Percentiles rank a stretch among this genome's conserved stretches.
phyloP scores from a whole-genome alignment of 2,329 filamentous ascomycete species.

The Cadophora sp. region DNA sequence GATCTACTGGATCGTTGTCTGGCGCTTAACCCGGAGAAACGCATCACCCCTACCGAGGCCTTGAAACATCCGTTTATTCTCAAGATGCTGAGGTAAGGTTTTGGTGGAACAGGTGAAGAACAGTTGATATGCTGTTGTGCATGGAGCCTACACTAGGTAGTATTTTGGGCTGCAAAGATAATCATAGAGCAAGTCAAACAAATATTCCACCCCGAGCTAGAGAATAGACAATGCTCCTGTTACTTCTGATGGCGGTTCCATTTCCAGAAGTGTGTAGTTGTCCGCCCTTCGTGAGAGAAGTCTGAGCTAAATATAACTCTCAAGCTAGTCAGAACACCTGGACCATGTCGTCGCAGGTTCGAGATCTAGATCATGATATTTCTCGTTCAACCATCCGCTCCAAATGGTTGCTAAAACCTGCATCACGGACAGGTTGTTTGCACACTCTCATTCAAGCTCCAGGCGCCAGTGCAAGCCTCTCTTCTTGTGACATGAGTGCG shows the following conservation, averaged over 20 bases:
- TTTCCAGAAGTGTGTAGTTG: background rate
- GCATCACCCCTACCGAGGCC: slow-evolving; percentile 85
- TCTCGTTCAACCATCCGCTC: no score
- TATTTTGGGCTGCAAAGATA: background rate
- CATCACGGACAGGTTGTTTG: no score
- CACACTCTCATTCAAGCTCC: no score
- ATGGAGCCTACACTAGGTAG: background rate
- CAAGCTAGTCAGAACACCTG: no score
- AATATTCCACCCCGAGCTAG: slow-evolving; percentile 2
- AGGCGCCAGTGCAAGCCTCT: no score
- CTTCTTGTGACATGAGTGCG: no score
- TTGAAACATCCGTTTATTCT: slow-evolving; percentile 86
- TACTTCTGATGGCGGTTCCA: background rate
- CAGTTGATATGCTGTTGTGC: background rate
- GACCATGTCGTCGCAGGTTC: no score
- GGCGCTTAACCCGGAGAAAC: slow-evolving; percentile 88
- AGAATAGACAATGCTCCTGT: background rate
- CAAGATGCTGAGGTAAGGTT: slow-evolving; percentile 32
- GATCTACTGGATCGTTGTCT: slow-evolving; percentile 90
- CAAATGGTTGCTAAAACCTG: no score
- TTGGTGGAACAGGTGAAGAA: background rate
- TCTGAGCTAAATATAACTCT: background rate
- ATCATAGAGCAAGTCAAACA: background rate
- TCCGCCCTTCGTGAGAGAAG: background rate
- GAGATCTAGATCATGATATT: no score